A percentile compares a stretch with the other conserved stretches of the same genome.
Conservation (phyloP, 1,284 basidiomycete species). For the Lentinula novae-zelandiae region DNA sequence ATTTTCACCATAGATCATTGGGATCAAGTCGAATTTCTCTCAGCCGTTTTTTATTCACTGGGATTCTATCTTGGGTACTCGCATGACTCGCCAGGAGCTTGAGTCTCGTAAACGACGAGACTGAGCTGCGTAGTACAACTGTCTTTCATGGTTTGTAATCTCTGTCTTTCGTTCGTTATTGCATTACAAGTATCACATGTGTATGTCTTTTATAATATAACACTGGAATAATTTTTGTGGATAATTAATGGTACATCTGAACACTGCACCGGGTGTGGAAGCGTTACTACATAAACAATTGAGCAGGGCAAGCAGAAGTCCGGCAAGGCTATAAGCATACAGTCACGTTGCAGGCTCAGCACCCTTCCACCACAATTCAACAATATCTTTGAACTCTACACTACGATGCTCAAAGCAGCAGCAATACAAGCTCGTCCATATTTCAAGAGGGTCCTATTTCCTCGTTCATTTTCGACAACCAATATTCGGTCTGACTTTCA, state of each 20-base stretch:
- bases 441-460: not conserved
- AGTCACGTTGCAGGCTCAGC: too few species aligned
- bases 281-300: too few species aligned
- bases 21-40: slow-evolving; percentile 95
- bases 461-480: slow-evolving; percentile 11
- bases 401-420: not conserved
- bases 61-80: slow-evolving; percentile 78
- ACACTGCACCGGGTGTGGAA: not conserved
- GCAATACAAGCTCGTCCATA: not conserved
- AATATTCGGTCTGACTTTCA: slow-evolving; percentile 52
- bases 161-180: not conserved
- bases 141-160: too few species aligned
- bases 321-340: too few species aligned
- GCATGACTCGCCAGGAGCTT: slow-evolving; percentile 73
- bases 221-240: not conserved
- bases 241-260: not conserved
- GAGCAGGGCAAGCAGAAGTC: too few species aligned
- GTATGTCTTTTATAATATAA: not conserved
- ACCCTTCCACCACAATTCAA: too few species aligned
- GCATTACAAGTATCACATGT: not conserved
- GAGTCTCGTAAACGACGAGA: slow-evolving; percentile 36
- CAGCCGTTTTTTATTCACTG: slow-evolving; percentile 94
- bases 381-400: too few species aligned
- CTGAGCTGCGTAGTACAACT: not conserved
- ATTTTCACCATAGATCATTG: slow-evolving; percentile 56